Evolutionary conservation across 2,329 filamentous ascomycete species (phyloP).

Genomic region (Periconia macrospinosa): DNA sequence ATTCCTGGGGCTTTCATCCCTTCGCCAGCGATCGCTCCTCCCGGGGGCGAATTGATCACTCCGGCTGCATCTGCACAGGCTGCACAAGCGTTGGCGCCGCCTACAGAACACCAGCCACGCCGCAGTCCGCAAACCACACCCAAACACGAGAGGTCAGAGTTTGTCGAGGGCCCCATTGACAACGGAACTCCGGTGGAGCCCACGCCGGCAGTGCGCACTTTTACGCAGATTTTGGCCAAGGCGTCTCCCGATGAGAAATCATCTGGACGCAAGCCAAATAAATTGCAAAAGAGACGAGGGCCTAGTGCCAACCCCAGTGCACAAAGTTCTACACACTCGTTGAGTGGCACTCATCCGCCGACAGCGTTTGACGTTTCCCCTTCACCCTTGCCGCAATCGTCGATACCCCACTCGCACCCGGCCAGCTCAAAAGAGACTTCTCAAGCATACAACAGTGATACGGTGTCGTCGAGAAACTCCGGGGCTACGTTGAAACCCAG

Average conservation of each 20-base stretch:
- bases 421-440: slow-evolving; percentile 28
- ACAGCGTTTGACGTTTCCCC: slow-evolving; percentile 23
- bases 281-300: slow-evolving; percentile 83
- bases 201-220: slow-evolving; percentile 35
- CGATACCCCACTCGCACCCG: slow-evolving; percentile 27
- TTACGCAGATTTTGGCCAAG: slow-evolving; percentile 41
- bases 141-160: slow-evolving; percentile 36
- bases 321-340: slow-evolving; percentile 83
- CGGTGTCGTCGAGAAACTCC: slow-evolving; percentile 50
- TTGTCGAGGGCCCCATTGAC: slow-evolving; percentile 34
- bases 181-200: slow-evolving; percentile 24
- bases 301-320: slow-evolving; percentile 81
- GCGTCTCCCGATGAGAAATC: slow-evolving; percentile 65
- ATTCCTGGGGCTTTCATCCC: slow-evolving; percentile 64
- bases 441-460: slow-evolving; percentile 28
- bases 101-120: slow-evolving; percentile 15
- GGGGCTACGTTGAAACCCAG: slow-evolving; percentile 63
- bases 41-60: slow-evolving; percentile 43
- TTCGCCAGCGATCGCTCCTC: slow-evolving; percentile 44
- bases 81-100: slow-evolving; percentile 23
- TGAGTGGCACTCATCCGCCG: slow-evolving; percentile 48
- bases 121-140: slow-evolving; percentile 31
- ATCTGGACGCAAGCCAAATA: slow-evolving; percentile 74
- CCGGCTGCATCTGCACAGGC: slow-evolving; percentile 27
- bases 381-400: slow-evolving; percentile 34